Base-by-base conservation (phyloP, 805 yeast species). In the Candida sanyiensis region DNA sequence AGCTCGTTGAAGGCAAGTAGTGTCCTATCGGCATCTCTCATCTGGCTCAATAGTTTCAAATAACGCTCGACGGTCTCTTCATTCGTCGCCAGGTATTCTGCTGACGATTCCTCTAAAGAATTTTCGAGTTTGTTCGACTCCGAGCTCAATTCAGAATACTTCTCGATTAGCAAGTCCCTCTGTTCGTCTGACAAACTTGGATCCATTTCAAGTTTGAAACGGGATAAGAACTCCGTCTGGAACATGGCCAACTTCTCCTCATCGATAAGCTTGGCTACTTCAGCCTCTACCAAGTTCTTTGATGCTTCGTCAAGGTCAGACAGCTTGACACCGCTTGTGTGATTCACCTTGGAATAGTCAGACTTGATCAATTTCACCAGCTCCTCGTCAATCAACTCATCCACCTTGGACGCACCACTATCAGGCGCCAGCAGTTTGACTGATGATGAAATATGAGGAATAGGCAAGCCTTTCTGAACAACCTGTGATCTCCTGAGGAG, bases 401-500 rank as follows among this genome's bases (percentile, higher is more conserved):
- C 32, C 4, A 43, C 9, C n/a, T n/a, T n/a, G n/a, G 18, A 12
- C 3, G 21, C 3, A 2, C 27, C 13, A 1, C 27, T 26, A 4
- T 13, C 8, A 2, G 9, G 1, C 4, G 40, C 24, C 2, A 22
- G 19, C 8, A 43, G 12, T 3, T 21, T 11, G 7, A 40, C 8
- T 1, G 33, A 18, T 0, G 41, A n/a, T 4, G 37, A 15, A 7
- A 56, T 30, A 3, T 61, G 35, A 1, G 77, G 77, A 11, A 72
- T 59, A 0, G 64, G 61, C 7, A 77, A 59, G 0, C 64, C 71
- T 35, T 57, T 54, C 48, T 71, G 75, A 1, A 74, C 56, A 2
- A 63, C 78, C 41, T 61, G 67, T 0, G 82, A 71, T 34, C 75
- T 50, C 28, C 75, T 54, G 7, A 61, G 46, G 25, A 61, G 43